Conservation (phyloP, 2,329 filamentous ascomycete genomes). For the Penicillium olsonii region DNA sequence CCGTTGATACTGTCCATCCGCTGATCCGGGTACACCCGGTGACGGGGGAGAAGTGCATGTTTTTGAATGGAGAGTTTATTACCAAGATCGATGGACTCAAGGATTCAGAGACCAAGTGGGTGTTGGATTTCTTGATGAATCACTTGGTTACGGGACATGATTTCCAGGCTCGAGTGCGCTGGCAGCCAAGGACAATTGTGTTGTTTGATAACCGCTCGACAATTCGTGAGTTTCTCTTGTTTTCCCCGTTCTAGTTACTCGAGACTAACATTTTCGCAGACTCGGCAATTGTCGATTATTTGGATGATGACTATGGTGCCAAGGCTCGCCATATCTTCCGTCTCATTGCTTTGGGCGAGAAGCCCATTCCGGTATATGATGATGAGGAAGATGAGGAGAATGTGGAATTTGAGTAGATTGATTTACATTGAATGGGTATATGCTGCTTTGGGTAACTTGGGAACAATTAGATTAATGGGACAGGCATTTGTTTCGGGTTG, state of each 20-base stretch:
- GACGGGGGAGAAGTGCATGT: slow-evolving; percentile 51
- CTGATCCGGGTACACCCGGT: slow-evolving; percentile 52
- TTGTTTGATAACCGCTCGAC: slow-evolving; percentile 53
- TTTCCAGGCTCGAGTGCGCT: slow-evolving; percentile 50
- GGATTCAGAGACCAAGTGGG: slow-evolving; percentile 47
- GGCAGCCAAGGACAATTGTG: slow-evolving; percentile 53
- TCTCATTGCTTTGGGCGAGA: slow-evolving; percentile 51
- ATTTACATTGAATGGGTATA: not conserved
- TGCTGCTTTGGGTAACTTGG: slow-evolving; percentile 4
- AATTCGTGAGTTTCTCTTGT: slow-evolving; percentile 41
- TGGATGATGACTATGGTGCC: slow-evolving; percentile 48
- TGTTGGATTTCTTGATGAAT: slow-evolving; percentile 52
- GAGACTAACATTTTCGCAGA: slow-evolving; percentile 35
- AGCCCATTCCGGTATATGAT: slow-evolving; percentile 49
- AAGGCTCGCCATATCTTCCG: slow-evolving; percentile 54
- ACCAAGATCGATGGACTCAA: slow-evolving; percentile 51
- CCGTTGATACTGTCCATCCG: slow-evolving; percentile 48
- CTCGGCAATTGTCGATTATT: slow-evolving; percentile 53
- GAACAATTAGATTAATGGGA: not conserved
- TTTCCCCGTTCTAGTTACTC: not conserved
- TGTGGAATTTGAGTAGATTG: slow-evolving; percentile 6
- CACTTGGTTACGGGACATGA: slow-evolving; percentile 51
- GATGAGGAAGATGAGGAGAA: slow-evolving; percentile 33
- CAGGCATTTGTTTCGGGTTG: not conserved
- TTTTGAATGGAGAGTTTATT: slow-evolving; percentile 53